phyloP scores from a whole-genome alignment of 163 green algal genomes.

The Scenedesmus sp. region DNA sequence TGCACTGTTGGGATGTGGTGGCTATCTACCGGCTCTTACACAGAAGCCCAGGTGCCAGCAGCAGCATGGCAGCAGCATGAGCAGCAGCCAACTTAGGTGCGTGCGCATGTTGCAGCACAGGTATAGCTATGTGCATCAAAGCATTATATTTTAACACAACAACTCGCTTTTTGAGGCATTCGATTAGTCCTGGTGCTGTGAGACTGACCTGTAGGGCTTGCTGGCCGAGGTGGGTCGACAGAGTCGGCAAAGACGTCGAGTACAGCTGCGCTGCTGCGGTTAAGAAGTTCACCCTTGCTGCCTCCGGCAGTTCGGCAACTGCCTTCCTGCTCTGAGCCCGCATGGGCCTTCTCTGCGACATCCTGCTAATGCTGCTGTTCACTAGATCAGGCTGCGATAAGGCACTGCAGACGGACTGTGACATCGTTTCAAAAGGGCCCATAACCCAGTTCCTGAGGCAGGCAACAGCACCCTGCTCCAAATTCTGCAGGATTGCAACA shows the following conservation, averaged over 20 bases:
- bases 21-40: neutral
- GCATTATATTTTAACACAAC: neutral
- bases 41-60: neutral
- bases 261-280: constrained; percentile 32
- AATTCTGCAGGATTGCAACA: neutral
- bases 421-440: neutral
- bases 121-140: no score
- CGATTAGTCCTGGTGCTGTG: neutral
- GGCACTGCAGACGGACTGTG: neutral
- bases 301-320: constrained; percentile 24
- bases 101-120: neutral
- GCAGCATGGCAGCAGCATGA: neutral
- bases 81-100: neutral
- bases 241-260: constrained; percentile 7
- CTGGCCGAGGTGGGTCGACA: constrained; percentile 47
- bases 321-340: constrained; percentile 10
- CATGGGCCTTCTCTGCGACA: neutral
- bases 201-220: constrained; percentile 31
- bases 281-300: constrained; percentile 1
- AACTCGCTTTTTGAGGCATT: neutral
- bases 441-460: neutral
- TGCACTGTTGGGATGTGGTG: neutral
- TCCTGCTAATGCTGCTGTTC: neutral
- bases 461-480: no score
- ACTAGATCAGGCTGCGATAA: neutral